These are phyloP conservation scores for Agapanthus africanus DNA, from an alignment of 106 monocot genomes.

Conservation along the genomic window DNA sequence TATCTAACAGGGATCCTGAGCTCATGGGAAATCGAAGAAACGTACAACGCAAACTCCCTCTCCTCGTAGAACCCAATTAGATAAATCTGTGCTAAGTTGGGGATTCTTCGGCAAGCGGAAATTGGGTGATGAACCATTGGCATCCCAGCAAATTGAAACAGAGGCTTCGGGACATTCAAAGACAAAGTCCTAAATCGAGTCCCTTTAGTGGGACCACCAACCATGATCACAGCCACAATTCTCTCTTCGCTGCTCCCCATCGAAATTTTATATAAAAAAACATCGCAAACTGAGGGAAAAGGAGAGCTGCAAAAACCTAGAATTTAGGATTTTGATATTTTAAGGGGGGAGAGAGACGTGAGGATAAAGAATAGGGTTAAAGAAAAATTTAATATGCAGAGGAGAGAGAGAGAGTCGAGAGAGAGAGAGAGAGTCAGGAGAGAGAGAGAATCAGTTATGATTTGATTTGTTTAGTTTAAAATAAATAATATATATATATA, in stretches of 20 bases:
- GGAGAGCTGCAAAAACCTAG: too few species aligned
- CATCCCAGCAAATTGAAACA: constrained; percentile 79
- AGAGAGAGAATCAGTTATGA: too few species aligned
- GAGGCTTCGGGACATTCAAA: constrained; percentile 81
- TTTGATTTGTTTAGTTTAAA: too few species aligned
- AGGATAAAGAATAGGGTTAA: too few species aligned
- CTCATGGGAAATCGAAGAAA: constrained; percentile 89
- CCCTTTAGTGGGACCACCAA: constrained; percentile 95
- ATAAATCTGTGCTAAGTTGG: constrained; percentile 78
- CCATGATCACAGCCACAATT: constrained; percentile 93
- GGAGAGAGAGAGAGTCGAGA: too few species aligned
- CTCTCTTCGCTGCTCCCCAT: constrained; percentile 74
- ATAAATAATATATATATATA: too few species aligned
- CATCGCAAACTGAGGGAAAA: too few species aligned
- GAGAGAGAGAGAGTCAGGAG: too few species aligned
- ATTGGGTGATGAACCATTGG: constrained; percentile 91
- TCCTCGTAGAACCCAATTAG: constrained; percentile 98
- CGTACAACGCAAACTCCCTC: constrained; percentile 78
- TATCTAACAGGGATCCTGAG: constrained; percentile 94
- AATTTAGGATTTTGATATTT: too few species aligned
- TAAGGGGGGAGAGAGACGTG: too few species aligned
- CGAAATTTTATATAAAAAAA: too few species aligned
- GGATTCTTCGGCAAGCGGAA: constrained; percentile 80
- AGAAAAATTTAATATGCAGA: too few species aligned
- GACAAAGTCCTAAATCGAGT: constrained; percentile 83